These are phyloP conservation scores for Venturia aucupariae DNA, from an alignment of 2,329 filamentous ascomycete genomes.

Conservation along the genomic window DNA sequence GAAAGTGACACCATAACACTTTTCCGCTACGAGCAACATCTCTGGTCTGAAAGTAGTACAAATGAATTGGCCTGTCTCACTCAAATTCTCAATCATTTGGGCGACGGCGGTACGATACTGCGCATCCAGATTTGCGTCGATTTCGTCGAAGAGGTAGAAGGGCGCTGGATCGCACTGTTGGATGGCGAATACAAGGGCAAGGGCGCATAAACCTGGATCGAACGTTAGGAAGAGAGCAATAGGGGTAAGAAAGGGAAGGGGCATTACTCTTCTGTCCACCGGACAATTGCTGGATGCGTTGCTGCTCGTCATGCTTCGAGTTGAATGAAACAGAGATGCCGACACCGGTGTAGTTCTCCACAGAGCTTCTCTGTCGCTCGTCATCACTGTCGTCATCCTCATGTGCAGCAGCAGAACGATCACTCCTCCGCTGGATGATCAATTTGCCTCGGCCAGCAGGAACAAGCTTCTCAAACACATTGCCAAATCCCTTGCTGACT, in stretches of 20 bases:
- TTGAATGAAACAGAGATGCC: constrained; percentile 98
- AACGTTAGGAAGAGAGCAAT: not conserved
- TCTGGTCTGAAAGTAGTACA: constrained; percentile 98
- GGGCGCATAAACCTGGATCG: constrained; percentile 68
- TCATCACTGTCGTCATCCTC: constrained; percentile 46
- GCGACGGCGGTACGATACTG: constrained; percentile 97
- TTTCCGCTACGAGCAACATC: constrained; percentile 90
- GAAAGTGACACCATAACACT: constrained; percentile 95
- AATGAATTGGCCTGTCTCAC: constrained; percentile 69
- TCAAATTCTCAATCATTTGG: constrained; percentile 60
- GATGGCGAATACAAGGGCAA: constrained; percentile 98
- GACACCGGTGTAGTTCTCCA: constrained; percentile 94
- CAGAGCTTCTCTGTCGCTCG: constrained; percentile 39
- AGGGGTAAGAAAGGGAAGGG: not conserved
- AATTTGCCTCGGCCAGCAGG: constrained; percentile 85
- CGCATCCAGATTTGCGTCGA: constrained; percentile 94
- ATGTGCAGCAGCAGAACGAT: constrained; percentile 54
- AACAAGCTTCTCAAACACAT: constrained; percentile 89
- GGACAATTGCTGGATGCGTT: constrained; percentile 92
- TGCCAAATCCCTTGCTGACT: constrained; percentile 85
- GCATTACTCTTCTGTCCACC: constrained; percentile 94
- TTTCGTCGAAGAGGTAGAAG: constrained; percentile 98
- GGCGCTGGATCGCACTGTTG: constrained; percentile 95
- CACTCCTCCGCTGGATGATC: constrained; percentile 84
- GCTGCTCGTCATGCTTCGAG: constrained; percentile 95